phyloP scores from a whole-genome alignment of 768 basidiomycete species.

The Hydnomerulius pinastri region DNA sequence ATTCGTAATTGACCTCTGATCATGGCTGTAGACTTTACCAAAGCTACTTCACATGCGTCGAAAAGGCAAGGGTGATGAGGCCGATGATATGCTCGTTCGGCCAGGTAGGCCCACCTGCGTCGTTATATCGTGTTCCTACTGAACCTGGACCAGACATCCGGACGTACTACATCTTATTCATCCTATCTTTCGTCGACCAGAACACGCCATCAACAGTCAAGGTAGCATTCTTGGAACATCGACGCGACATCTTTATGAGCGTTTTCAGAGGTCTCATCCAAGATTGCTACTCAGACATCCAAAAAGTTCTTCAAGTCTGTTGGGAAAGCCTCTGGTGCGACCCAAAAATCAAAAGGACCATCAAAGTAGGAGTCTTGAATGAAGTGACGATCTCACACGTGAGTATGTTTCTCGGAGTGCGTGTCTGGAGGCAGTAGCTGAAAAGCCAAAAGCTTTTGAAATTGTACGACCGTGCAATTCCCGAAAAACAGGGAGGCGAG shows the following conservation, averaged over 20 bases:
- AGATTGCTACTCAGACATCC: conserved; percentile 62
- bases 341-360: conserved; percentile 64
- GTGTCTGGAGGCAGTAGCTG: background rate
- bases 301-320: conserved; percentile 67
- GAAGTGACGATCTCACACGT: conserved; percentile 68
- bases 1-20: background rate
- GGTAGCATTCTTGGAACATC: conserved; percentile 67
- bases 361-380: conserved; percentile 72
- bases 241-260: conserved; percentile 59
- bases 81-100: conserved; percentile 42
- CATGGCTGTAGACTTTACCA: conserved; percentile 52
- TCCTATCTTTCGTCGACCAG: conserved; percentile 68
- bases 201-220: conserved; percentile 55
- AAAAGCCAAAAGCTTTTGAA: conserved; percentile 56
- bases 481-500: conserved; percentile 51
- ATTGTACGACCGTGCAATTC: conserved; percentile 62
- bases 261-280: conserved; percentile 74
- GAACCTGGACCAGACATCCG: conserved; percentile 62
- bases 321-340: conserved; percentile 83
- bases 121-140: background rate
- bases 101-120: conserved; percentile 49
- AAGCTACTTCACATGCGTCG: conserved; percentile 74
- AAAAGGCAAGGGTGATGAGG: conserved; percentile 46
- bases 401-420: conserved; percentile 15
- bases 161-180: conserved; percentile 69